A percentile compares a stretch with the other conserved stretches of the same genome.
Conservation (phyloP, 305 asterid genomes). For the Ajuga reptans region DNA sequence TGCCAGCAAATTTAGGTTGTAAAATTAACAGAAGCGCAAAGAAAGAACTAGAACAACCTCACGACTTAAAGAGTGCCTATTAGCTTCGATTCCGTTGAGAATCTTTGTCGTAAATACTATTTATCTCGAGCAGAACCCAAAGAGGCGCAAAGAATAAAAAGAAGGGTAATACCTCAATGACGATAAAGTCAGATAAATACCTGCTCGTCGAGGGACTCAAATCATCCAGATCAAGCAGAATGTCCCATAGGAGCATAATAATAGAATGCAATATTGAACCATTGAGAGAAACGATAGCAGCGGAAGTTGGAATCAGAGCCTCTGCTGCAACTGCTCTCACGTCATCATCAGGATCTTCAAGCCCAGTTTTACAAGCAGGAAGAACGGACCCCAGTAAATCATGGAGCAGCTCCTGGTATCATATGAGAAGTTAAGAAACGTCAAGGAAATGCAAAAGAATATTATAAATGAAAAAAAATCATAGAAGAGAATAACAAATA, state of each 20-base stretch:
- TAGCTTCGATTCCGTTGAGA: neutral
- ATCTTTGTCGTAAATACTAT: neutral
- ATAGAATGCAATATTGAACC: conserved; percentile 72
- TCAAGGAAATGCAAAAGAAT: conserved; percentile 15
- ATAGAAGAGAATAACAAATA: neutral
- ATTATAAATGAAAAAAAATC: neutral
- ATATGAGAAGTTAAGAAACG: conserved; percentile 20
- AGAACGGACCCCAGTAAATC: conserved; percentile 70
- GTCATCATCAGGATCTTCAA: conserved; percentile 99
- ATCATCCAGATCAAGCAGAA: conserved; percentile 96
- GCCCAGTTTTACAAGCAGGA: conserved; percentile 94
- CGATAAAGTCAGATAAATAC: conserved; percentile 28
- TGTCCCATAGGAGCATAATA: conserved; percentile 94
- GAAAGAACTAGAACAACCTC: neutral
- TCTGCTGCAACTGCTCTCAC: conserved; percentile 99
- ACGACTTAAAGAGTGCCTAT: neutral
- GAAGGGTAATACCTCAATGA: neutral
- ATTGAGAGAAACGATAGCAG: conserved; percentile 69
- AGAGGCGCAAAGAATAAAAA: neutral
- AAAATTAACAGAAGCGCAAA: neutral
- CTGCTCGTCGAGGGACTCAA: conserved; percentile 99
- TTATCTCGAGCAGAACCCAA: neutral
- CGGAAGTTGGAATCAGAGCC: conserved; percentile 81
- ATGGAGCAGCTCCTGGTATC: conserved; percentile 76
- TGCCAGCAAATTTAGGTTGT: neutral